phyloP scores from a whole-genome alignment of 345 rosid genomes.

The Syzygium oleosum region DNA sequence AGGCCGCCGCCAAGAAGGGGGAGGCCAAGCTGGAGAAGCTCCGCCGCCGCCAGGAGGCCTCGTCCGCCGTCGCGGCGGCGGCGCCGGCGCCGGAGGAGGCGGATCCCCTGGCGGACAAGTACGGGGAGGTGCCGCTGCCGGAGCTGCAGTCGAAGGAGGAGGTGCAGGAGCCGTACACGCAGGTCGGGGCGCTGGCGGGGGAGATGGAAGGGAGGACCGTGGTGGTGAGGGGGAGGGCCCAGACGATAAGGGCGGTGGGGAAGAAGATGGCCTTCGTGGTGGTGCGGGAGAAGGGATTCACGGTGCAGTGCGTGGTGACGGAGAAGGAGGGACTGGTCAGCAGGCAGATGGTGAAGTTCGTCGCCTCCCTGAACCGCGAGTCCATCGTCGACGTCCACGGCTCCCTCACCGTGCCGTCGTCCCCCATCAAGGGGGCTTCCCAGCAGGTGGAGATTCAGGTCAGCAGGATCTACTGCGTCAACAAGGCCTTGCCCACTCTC shows the following conservation, averaged over 20 bases:
- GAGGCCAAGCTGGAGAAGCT: conserved; percentile 71
- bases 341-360: conserved; percentile 55
- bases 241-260: conserved; percentile 43
- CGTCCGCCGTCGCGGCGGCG: conserved; percentile 8
- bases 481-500: conserved; percentile 40
- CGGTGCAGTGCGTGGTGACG: conserved; percentile 67
- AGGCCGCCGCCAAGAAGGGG: conserved; percentile 81
- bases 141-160: conserved; percentile 55
- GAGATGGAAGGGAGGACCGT: conserved; percentile 34
- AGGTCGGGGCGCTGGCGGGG: conserved; percentile 34
- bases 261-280: conserved; percentile 53
- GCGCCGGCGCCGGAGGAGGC: conserved; percentile 24
- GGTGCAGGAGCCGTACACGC: conserved; percentile 26
- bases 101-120: conserved; percentile 38
- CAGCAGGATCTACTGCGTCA: conserved; percentile 47
- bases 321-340: conserved; percentile 38
- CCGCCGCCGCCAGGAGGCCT: conserved; percentile 56
- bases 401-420: conserved; percentile 33
- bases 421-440: conserved; percentile 45
- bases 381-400: conserved; percentile 57
- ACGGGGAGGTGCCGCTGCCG: conserved; percentile 49
- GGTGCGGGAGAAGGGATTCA: conserved; percentile 55
- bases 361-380: conserved; percentile 47
- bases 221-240: conserved; percentile 54
- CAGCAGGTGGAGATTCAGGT: conserved; percentile 76